These are phyloP conservation scores for Fusarium sp. DNA, from an alignment of 2,329 filamentous ascomycete species.

Conservation along the genomic window DNA sequence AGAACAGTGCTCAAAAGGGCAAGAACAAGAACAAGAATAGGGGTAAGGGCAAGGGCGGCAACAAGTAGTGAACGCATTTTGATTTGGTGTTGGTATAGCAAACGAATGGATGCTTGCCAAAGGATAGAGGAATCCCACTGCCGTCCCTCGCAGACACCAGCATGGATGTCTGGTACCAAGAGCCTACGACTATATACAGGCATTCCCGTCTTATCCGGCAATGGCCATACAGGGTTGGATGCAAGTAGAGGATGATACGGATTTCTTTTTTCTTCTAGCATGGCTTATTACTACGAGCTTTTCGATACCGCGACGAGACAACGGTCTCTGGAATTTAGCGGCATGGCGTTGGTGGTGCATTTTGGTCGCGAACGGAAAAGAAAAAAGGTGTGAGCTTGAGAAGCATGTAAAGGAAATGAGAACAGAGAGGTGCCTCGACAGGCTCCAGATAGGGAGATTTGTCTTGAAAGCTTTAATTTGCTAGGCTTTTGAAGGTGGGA, in stretches of 20 bases:
- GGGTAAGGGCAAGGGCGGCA: not conserved
- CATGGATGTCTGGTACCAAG: not conserved
- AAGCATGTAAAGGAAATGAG: not conserved
- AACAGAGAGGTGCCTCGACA: not conserved
- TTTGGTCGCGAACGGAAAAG: slow-evolving; percentile 34
- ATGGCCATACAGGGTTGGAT: slow-evolving; percentile 4
- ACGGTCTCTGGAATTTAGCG: slow-evolving; percentile 46
- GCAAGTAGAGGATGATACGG: slow-evolving; percentile 10
- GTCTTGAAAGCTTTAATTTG: not conserved
- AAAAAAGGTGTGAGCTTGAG: slow-evolving; percentile 19
- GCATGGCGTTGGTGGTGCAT: slow-evolving; percentile 51
- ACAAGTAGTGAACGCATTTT: slow-evolving; percentile 1
- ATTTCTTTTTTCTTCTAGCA: slow-evolving; percentile 33
- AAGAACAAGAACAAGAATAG: not conserved
- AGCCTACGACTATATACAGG: not conserved
- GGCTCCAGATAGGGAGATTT: not conserved
- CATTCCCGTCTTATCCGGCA: not conserved
- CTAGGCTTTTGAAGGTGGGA: not conserved
- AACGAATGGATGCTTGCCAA: not conserved
- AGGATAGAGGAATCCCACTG: not conserved
- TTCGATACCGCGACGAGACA: slow-evolving; percentile 47
- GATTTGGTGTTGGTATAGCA: not conserved
- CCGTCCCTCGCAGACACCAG: not conserved
- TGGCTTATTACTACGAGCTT: slow-evolving; percentile 34
- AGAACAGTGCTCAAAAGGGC: slow-evolving; percentile 8